These are phyloP conservation scores for Trichosporon sp. DNA, from an alignment of 1,284 basidiomycete genomes.

Conservation along the genomic window DNA sequence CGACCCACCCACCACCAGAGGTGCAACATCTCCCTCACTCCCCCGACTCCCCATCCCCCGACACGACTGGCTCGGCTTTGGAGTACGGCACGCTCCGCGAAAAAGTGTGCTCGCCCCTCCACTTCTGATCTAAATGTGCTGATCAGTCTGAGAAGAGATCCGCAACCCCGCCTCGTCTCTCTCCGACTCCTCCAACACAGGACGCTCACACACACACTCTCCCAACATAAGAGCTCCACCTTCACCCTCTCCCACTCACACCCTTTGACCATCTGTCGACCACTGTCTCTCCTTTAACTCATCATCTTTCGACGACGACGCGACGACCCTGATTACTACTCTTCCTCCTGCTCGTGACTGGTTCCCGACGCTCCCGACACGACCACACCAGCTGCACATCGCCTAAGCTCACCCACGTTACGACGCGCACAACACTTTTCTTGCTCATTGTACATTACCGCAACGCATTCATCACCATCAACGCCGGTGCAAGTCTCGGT, in stretches of 20 bases:
- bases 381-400: slow-evolving; percentile 6
- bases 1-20: neutral
- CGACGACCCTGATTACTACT: neutral
- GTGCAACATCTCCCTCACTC: neutral
- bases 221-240: slow-evolving; percentile 4
- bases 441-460: slow-evolving; percentile 9
- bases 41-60: neutral
- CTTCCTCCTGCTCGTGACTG: slow-evolving; percentile 1
- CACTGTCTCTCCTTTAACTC: neutral
- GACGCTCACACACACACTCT: neutral
- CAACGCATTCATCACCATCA: neutral
- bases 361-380: slow-evolving; percentile 19
- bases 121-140: slow-evolving; percentile 12
- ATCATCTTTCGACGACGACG: slow-evolving; percentile 11
- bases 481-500: neutral
- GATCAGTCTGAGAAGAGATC: slow-evolving; percentile 14
- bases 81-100: slow-evolving; percentile 7
- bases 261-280: neutral
- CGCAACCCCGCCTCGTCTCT: slow-evolving; percentile 3
- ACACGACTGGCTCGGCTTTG: neutral
- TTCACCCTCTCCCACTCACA: neutral
- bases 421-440: slow-evolving; percentile 11
- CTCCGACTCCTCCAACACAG: too few relatives aligned
- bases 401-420: neutral
- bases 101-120: slow-evolving; percentile 20